Conservation (phyloP, 805 yeast genomes). For the Metschnikowia bowlesiae region DNA sequence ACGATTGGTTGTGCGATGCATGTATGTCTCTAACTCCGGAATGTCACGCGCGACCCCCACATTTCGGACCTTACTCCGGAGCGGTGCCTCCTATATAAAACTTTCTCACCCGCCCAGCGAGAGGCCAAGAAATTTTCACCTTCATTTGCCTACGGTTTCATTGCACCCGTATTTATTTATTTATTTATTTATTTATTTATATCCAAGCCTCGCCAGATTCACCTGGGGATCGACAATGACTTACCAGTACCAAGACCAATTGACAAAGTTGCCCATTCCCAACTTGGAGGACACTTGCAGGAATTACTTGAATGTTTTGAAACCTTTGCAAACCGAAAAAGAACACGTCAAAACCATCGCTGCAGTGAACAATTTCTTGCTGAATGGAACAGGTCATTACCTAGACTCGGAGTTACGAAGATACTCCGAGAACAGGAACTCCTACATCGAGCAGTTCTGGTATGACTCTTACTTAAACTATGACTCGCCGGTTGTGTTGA, state of each 20-base stretch:
- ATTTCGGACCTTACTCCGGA: conserved; percentile 14
- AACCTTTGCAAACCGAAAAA: conserved; percentile 74
- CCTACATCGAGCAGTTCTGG: conserved; percentile 94
- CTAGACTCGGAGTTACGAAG: conserved; percentile 61
- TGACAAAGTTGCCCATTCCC: conserved; percentile 77
- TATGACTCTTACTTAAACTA: conserved; percentile 82
- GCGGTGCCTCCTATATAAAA: conserved; percentile 4
- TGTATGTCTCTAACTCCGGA: conserved; percentile 6
- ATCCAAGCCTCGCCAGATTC: not conserved
- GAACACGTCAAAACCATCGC: conserved; percentile 60
- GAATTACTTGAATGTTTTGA: conserved; percentile 60
- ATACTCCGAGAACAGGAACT: conserved; percentile 59
- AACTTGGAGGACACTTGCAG: conserved; percentile 61
- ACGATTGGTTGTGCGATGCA: conserved; percentile 3
- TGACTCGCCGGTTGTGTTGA: conserved; percentile 88
- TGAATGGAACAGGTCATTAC: conserved; percentile 47
- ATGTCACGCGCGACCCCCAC: conserved; percentile 13
- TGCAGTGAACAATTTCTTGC: conserved; percentile 56
- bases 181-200: conserved; percentile 1
- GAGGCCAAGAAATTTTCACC: not conserved
- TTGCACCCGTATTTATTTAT: not conserved
- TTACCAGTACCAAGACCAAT: conserved; percentile 54
- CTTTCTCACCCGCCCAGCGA: not conserved
- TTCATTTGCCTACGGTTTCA: too few species aligned
- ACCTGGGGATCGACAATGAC: conserved; percentile 22